Evolutionary conservation across 2,329 filamentous ascomycete species (phyloP).

Genomic region (Ascochyta clinopodiicola): DNA sequence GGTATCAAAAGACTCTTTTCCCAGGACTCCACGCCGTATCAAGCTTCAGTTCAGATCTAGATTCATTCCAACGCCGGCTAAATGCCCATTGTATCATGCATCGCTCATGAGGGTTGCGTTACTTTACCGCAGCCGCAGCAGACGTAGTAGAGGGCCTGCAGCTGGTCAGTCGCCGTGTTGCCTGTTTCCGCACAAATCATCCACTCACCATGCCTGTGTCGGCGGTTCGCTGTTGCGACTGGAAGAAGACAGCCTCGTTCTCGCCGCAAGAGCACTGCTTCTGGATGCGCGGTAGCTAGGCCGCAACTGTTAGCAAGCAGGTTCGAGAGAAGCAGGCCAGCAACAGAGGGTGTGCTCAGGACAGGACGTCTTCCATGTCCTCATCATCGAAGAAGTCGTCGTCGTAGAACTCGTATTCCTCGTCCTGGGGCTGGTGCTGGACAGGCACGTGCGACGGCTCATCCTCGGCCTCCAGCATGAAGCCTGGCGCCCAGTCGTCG

Average conservation of each 20-base stretch:
- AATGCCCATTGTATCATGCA: slow-evolving; percentile 30
- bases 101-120: slow-evolving; percentile 56
- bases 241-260: slow-evolving; percentile 95
- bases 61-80: slow-evolving; percentile 34
- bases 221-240: slow-evolving; percentile 94
- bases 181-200: no score
- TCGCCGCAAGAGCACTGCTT: slow-evolving; percentile 88
- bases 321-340: slow-evolving; percentile 47
- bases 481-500: slow-evolving; percentile 51
- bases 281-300: slow-evolving; percentile 88
- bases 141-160: slow-evolving; percentile 66
- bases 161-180: slow-evolving; percentile 16
- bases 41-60: slow-evolving; percentile 20
- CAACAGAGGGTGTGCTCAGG: slow-evolving; percentile 41
- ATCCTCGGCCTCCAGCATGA: slow-evolving; percentile 54
- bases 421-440: slow-evolving; percentile 26
- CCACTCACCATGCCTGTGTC: slow-evolving; percentile 93
- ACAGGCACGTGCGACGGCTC: slow-evolving; percentile 34
- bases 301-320: slow-evolving; percentile 47
- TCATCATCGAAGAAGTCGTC: slow-evolving; percentile 30
- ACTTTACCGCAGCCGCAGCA: slow-evolving; percentile 94
- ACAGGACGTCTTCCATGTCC: slow-evolving; percentile 42
- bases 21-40: slow-evolving; percentile 36
- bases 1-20: slow-evolving; percentile 44
- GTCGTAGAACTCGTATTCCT: slow-evolving; percentile 27